Conservation (phyloP, 371 early-diverging fungal species). For the Apophysomyces elegans region DNA sequence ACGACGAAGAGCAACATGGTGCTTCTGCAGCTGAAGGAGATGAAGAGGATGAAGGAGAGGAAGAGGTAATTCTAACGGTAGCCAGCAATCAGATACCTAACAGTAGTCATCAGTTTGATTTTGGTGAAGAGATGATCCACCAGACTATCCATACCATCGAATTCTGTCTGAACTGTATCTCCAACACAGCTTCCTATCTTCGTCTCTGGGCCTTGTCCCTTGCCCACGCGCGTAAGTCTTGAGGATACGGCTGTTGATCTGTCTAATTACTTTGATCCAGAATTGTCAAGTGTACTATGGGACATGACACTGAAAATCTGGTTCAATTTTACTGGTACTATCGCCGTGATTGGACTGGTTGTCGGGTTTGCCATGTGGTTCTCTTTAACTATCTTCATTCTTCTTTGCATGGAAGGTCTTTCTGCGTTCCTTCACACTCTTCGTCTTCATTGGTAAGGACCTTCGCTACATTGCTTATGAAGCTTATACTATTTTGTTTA, state of each 20-base stretch:
- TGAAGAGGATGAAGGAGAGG: conserved; percentile 60
- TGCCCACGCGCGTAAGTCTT: conserved; percentile 92
- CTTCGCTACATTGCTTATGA: not conserved
- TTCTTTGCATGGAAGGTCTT: conserved; percentile 98
- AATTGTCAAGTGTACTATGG: conserved; percentile 98
- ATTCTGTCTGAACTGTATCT: conserved; percentile 97
- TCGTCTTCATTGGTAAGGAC: conserved; percentile 93
- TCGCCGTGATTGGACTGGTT: conserved; percentile 69
- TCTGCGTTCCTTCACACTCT: conserved; percentile 99
- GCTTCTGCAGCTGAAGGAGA: conserved; percentile 23
- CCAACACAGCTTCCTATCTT: conserved; percentile 99
- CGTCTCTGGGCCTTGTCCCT: conserved; percentile 99
- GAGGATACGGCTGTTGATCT: not conserved
- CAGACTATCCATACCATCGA: conserved; percentile 99
- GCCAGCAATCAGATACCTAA: not conserved
- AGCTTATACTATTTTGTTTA: conserved; percentile 17
- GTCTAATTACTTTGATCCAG: conserved; percentile 28
- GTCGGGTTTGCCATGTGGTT: conserved; percentile 87
- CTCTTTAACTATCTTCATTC: conserved; percentile 80
- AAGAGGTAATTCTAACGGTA: conserved; percentile 23
- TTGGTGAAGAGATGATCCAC: conserved; percentile 94
- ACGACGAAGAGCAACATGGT: conserved; percentile 23
- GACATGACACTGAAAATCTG: conserved; percentile 87
- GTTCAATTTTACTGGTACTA: conserved; percentile 55
- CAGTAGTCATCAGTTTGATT: conserved; percentile 73